phyloP scores from a whole-genome alignment of 495 filamentous ascomycete species.

The Podospora bellae-mahoneyi region DNA sequence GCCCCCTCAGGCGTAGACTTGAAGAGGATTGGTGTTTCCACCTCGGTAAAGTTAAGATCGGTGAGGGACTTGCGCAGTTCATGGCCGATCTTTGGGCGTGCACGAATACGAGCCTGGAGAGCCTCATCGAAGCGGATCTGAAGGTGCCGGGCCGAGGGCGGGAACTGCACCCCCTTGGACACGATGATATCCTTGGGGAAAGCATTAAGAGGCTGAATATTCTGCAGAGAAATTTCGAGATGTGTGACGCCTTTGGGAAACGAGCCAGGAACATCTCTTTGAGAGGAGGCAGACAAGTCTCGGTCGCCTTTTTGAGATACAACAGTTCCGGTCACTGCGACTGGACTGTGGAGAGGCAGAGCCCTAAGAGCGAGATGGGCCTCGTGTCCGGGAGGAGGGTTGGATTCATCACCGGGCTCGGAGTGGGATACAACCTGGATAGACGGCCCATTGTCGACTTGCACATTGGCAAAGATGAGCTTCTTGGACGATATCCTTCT shows the following conservation, averaged over 20 bases:
- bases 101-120: constrained; percentile 58
- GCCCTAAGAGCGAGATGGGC: constrained; percentile 32
- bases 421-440: constrained; percentile 40
- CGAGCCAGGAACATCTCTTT: background rate
- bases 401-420: constrained; percentile 19
- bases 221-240: constrained; percentile 45
- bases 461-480: constrained; percentile 65
- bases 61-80: constrained; percentile 55
- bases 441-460: constrained; percentile 29
- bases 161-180: constrained; percentile 65
- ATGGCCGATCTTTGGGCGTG: constrained; percentile 52
- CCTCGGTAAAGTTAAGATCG: constrained; percentile 60
- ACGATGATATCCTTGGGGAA: constrained; percentile 75
- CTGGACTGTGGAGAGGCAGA: constrained; percentile 39
- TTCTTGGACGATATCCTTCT: constrained; percentile 61
- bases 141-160: constrained; percentile 72
- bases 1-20: constrained; percentile 97
- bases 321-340: constrained; percentile 37
- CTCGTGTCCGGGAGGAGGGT: constrained; percentile 15
- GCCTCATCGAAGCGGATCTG: constrained; percentile 70
- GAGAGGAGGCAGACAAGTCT: background rate
- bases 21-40: constrained; percentile 92
- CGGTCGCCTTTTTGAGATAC: constrained; percentile 11
- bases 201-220: constrained; percentile 65
- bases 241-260: constrained; percentile 21